These are phyloP conservation scores for Neurospora sp. DNA, from an alignment of 495 filamentous ascomycete genomes.

Conservation along the genomic window DNA sequence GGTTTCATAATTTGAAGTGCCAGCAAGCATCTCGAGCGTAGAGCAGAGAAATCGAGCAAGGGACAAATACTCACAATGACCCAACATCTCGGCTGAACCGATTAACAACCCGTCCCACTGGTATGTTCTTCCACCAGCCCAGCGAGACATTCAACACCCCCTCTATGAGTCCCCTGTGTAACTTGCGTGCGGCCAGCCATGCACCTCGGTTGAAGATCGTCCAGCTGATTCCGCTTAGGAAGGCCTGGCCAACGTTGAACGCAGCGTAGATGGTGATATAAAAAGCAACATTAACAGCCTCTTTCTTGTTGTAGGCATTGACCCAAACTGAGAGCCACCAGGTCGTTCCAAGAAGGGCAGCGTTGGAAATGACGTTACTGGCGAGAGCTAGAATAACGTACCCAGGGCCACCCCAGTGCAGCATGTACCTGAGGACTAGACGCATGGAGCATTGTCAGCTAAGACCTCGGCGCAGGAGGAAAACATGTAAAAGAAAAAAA, in stretches of 20 bases:
- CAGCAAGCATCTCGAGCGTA: background rate
- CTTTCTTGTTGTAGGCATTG: slow-evolving; percentile 32
- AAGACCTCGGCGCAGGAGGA: background rate
- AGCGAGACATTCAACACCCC: slow-evolving; percentile 41
- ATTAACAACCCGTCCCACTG: slow-evolving; percentile 46
- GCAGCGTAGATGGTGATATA: slow-evolving; percentile 28
- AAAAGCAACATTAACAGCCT: slow-evolving; percentile 21
- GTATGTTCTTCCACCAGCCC: slow-evolving; percentile 45
- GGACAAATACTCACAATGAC: slow-evolving; percentile 19
- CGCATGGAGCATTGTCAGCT: background rate
- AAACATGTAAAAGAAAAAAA: background rate
- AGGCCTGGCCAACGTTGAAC: slow-evolving; percentile 22
- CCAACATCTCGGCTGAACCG: slow-evolving; percentile 45
- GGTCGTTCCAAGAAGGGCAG: slow-evolving; percentile 19
- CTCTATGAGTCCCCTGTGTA: slow-evolving; percentile 36
- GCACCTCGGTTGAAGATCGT: slow-evolving; percentile 28
- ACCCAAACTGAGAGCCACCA: slow-evolving; percentile 43
- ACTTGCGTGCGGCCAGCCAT: slow-evolving; percentile 35
- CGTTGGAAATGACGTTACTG: slow-evolving; percentile 19
- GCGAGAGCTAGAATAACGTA: slow-evolving; percentile 21
- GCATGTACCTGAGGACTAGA: slow-evolving; percentile 28
- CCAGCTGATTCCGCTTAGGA: slow-evolving; percentile 21
- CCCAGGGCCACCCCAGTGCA: slow-evolving; percentile 23
- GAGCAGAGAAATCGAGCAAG: background rate
- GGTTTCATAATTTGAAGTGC: background rate